Evolutionary conservation across 768 basidiomycete genomes (phyloP).

Genomic region (Hygrophorus pudorinus): DNA sequence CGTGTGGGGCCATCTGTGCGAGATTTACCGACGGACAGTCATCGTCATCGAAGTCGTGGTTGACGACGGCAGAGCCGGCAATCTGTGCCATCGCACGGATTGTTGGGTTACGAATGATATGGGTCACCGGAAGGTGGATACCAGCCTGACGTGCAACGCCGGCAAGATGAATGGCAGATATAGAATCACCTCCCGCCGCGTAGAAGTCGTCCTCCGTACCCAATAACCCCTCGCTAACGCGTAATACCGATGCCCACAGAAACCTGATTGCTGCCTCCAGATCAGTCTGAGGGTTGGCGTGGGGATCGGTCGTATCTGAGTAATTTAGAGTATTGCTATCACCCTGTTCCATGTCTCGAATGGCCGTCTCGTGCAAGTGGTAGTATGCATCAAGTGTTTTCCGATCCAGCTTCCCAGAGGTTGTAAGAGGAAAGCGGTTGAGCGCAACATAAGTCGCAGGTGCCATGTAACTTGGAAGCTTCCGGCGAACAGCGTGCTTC

Average conservation of each 20-base stretch:
- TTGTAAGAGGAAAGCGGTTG: constrained; percentile 1
- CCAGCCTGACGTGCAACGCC: neutral
- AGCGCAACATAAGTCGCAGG: neutral
- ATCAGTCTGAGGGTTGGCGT: neutral
- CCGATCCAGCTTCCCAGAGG: constrained; percentile 2
- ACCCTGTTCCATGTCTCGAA: neutral
- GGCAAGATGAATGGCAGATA: neutral
- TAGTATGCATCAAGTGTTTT: neutral
- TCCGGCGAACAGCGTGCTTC: neutral
- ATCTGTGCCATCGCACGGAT: constrained; percentile 1
- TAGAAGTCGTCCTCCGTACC: neutral
- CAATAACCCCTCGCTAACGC: neutral
- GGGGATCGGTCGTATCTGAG: neutral
- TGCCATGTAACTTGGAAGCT: constrained; percentile 1
- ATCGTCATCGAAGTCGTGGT: neutral
- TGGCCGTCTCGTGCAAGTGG: neutral
- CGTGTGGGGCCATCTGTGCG: neutral
- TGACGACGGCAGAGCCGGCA: neutral
- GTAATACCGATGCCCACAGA: neutral
- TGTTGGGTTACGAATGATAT: neutral
- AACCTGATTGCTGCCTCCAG: neutral
- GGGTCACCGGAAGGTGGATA: neutral
- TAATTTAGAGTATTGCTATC: too few species aligned
- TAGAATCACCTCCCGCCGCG: neutral
- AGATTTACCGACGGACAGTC: neutral